phyloP scores from a whole-genome alignment of 176 grass and related monocot genomes.

The Oryza nivara region DNA sequence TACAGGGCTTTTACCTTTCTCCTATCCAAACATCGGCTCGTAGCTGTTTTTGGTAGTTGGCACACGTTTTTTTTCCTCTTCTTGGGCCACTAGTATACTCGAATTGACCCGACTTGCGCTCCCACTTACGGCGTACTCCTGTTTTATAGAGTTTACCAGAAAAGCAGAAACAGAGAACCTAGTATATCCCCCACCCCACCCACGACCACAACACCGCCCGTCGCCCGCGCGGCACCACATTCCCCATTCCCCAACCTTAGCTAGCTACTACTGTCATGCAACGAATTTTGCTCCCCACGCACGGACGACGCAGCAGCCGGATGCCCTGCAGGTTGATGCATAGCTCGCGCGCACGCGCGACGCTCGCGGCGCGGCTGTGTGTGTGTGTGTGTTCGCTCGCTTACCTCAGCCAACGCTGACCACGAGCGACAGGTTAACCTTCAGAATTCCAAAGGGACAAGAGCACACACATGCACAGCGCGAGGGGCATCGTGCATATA shows the following conservation, averaged over 20 bases:
- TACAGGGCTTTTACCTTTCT: neutral
- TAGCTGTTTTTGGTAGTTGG: neutral
- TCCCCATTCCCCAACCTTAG: neutral
- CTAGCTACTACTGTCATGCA: neutral
- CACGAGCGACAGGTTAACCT: neutral
- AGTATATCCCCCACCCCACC: slow-evolving; percentile 15
- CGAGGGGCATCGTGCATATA: slow-evolving; percentile 26
- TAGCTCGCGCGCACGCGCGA: neutral
- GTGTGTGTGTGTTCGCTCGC: neutral
- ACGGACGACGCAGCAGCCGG: no score
- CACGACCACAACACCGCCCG: neutral
- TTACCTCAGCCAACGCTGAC: slow-evolving; percentile 6
- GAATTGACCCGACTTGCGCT: neutral
- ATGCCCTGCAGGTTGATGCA: slow-evolving; percentile 9
- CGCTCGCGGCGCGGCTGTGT: no score
- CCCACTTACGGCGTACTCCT: neutral
- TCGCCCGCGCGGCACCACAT: neutral
- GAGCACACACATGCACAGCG: neutral
- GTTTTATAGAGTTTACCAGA: neutral
- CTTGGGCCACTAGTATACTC: neutral
- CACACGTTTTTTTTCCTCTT: slow-evolving; percentile 6
- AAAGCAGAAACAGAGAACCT: slow-evolving; percentile 28
- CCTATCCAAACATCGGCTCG: neutral
- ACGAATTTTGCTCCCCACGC: no score
- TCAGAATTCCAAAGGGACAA: slow-evolving; percentile 36